These are phyloP conservation scores for Arthromyces matolae DNA, from an alignment of 768 basidiomycete species.

Conservation along the genomic window DNA sequence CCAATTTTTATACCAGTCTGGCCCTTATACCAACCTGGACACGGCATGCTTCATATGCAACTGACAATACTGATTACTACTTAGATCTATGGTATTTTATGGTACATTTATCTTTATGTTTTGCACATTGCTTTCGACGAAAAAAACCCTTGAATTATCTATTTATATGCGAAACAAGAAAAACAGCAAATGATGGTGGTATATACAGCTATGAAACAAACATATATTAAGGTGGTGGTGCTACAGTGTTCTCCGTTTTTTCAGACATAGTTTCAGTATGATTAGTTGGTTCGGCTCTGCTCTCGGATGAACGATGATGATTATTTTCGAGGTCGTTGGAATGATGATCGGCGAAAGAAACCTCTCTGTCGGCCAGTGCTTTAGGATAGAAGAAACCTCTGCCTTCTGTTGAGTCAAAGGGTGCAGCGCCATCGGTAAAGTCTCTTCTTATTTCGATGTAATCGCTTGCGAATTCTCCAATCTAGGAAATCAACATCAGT, in stretches of 20 bases:
- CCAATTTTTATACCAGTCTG: background rate
- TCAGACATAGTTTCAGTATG: conserved; percentile 24
- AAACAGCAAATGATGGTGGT: conserved; percentile 5
- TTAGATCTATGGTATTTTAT: conserved; percentile 10
- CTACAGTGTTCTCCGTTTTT: conserved; percentile 26
- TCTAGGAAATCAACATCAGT: conserved; percentile 30
- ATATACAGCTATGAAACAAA: conserved; percentile 13
- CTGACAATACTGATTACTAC: no score
- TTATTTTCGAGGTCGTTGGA: background rate
- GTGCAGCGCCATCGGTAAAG: conserved; percentile 51
- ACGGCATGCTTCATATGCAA: background rate
- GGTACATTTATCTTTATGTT: no score
- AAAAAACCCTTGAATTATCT: background rate
- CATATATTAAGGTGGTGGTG: conserved; percentile 9
- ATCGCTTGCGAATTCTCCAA: conserved; percentile 67
- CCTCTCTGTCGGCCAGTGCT: conserved; percentile 35
- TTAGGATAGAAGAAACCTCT: conserved; percentile 20
- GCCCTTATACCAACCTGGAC: background rate
- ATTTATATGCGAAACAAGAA: background rate
- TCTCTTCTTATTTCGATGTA: conserved; percentile 69
- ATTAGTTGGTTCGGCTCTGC: conserved; percentile 9
- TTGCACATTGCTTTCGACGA: conserved; percentile 14
- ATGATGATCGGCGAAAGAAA: conserved; percentile 18
- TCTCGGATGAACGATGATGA: conserved; percentile 5
- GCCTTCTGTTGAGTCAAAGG: conserved; percentile 29